Evolutionary conservation across 208 protist species (phyloP), one percentile per base, ranked within the genome.

Genomic region (Tritrichomonas foetus): DNA sequence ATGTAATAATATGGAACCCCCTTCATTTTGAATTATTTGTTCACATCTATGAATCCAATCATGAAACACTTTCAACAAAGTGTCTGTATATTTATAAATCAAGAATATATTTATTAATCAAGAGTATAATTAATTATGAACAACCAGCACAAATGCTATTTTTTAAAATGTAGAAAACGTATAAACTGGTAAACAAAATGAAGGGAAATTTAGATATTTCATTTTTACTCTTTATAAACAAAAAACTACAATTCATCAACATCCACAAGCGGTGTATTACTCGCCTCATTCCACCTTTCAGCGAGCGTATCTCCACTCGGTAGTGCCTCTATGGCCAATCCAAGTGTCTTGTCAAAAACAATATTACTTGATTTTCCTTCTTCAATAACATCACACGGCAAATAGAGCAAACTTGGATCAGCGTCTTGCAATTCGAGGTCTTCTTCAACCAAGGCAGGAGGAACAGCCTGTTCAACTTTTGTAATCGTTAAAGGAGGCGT

Each of bases 241-340:
- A 72, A 82, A 50, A 57, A 61, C 57, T 89, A 89, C 44, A 89
- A 89, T n/a, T 89, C 78, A 9, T 89, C 78, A 16, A 89, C 47
- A 39, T 16, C 47, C 22, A 47, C 44, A 9, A 89, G 25, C 25
- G 78, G 78, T 57, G 78, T 89, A 5, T 89, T 53, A 36, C 78
- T 89, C 8, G 78, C 78, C 33, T 53, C 78, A 57, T 20, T 57
- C 78, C 78, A 89, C 57, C 47, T 89, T 20, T 16, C 25, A 16
- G 3, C 25, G 3, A 89, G 25, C 33, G 78, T 41, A 36, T 57
- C 41, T 1, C 78, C 78, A 39, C 11, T 57, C 39, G 47, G 20
- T 16, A 89, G 25, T 39, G 33, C 47, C 27, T 89, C 78, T 41
- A 57, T 89, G 5, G 78, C 44, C 33, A 89, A 50, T 33, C 47